phyloP scores from a whole-genome alignment of 2,329 filamentous ascomycete genomes.

The Purpureocillium takamizusanense region DNA sequence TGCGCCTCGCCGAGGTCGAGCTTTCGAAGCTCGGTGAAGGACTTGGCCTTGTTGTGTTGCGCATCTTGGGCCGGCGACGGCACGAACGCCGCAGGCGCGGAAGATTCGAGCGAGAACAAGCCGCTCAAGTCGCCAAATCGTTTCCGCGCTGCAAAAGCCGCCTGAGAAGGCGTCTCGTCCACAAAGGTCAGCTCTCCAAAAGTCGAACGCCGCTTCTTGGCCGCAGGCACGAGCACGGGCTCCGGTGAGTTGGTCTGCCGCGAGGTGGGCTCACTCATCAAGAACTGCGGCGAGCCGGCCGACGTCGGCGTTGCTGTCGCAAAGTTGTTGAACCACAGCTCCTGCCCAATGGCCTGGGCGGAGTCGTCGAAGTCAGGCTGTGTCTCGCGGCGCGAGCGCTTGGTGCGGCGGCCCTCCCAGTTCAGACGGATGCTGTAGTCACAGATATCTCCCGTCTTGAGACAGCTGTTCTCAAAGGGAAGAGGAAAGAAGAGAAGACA shows the following conservation, averaged over 20 bases:
- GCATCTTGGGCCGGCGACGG: neutral
- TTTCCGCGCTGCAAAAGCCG: neutral
- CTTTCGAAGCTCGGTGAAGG: neutral
- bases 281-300: neutral
- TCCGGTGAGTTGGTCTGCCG: neutral
- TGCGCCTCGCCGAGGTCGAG: neutral
- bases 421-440: slow-evolving; percentile 77
- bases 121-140: neutral
- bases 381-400: slow-evolving; percentile 4
- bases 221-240: neutral
- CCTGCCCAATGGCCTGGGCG: neutral
- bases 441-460: slow-evolving; percentile 61
- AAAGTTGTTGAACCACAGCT: slow-evolving; percentile 2
- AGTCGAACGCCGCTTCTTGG: neutral
- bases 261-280: neutral
- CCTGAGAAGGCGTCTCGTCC: neutral
- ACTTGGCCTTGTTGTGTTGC: neutral
- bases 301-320: neutral
- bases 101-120: neutral
- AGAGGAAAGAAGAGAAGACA: too few species aligned
- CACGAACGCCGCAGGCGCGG: neutral
- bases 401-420: slow-evolving; percentile 57
- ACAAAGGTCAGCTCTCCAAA: neutral
- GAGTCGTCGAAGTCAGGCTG: neutral
- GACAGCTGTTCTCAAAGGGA: slow-evolving; percentile 36